Evolutionary conservation across 1,139 yeast genomes (phyloP), one percentile per base, ranked within the genome.

Genomic region (Hemisphaericaspora xylanilytica): DNA sequence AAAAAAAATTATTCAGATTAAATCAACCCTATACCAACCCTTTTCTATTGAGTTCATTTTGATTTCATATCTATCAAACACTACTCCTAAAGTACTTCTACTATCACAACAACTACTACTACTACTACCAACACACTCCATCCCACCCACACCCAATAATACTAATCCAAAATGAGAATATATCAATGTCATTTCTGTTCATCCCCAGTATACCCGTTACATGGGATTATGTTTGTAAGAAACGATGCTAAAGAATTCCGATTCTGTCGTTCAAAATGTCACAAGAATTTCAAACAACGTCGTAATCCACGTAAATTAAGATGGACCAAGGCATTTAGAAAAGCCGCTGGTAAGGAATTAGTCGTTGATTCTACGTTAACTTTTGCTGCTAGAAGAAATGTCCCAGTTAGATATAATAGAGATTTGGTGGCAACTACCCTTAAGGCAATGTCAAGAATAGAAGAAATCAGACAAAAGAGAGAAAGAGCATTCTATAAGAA

Each of bases 251-350:
- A 92, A 60, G 97, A 89, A 67, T 92, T 92, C 63, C 78, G 96
- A 56, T 92, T 92, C 72, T 92, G 99, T 64, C 88, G 97, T 64
- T 89, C 97, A 49, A 92, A 94, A 65, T 92, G 99, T 70, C 98
- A 92, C 70, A 88, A 89, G 63, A 85, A 92, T 43, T 92, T 92
- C 81, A 92, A 92, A 67, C 95, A 89, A 74, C 90, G 96, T 75
- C 85, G 99, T 69, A 92, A 92, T 72, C 99, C 99, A 54, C 85
- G 99, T 72, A 92, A 92, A 69, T 82, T 90, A 66, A 85, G 80
- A 70, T 92, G 98, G 98, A 92, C 98, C 44, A 92, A 94, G 67
- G 97, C 98, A 1, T 92, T 94, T 78, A 83, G 99, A 72, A 92
- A 92, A 67, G 96, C 97, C 45, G 97, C 97, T 37, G 99, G 99